These are phyloP conservation scores for Pilasporangium apinafurcum DNA, from an alignment of 352 stramenopile species.

Conservation along the genomic window DNA sequence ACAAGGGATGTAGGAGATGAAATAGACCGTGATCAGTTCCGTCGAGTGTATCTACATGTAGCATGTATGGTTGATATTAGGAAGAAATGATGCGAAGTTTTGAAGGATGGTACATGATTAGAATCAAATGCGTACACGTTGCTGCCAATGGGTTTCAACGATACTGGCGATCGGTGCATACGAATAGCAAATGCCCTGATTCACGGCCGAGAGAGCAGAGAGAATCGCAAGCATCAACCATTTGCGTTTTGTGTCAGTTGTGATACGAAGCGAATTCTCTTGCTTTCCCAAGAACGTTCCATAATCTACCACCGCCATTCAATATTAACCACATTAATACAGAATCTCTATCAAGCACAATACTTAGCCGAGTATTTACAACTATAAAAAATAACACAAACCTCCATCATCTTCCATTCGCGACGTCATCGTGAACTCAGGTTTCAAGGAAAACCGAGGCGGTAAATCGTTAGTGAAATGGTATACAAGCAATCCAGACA, in stretches of 20 bases:
- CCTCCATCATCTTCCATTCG: no score
- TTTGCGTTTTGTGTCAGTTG: conserved; percentile 24
- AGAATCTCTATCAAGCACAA: no score
- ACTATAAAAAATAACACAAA: no score
- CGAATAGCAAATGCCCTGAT: conserved; percentile 75
- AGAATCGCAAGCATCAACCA: conserved; percentile 72
- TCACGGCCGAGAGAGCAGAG: conserved; percentile 53
- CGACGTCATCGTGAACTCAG: no score
- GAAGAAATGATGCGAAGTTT: background rate
- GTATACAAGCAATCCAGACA: no score
- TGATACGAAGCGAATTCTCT: no score
- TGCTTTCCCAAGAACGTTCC: no score
- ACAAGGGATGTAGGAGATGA: conserved; percentile 73
- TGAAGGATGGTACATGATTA: background rate
- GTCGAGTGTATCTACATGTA: conserved; percentile 45
- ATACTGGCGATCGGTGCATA: conserved; percentile 70
- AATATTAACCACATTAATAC: no score
- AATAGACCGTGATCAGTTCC: conserved; percentile 75
- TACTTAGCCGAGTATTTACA: no score
- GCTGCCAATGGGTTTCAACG: conserved; percentile 45
- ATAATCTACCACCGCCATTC: no score
- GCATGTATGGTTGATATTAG: background rate
- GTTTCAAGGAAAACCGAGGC: no score
- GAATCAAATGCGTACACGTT: conserved; percentile 27
- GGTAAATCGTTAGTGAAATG: no score